Percentiles rank a stretch among this genome's conserved stretches.
These are phyloP conservation scores for Fraxinus floribunda DNA, from an alignment of 305 asterid species.

Conservation along the genomic window DNA sequence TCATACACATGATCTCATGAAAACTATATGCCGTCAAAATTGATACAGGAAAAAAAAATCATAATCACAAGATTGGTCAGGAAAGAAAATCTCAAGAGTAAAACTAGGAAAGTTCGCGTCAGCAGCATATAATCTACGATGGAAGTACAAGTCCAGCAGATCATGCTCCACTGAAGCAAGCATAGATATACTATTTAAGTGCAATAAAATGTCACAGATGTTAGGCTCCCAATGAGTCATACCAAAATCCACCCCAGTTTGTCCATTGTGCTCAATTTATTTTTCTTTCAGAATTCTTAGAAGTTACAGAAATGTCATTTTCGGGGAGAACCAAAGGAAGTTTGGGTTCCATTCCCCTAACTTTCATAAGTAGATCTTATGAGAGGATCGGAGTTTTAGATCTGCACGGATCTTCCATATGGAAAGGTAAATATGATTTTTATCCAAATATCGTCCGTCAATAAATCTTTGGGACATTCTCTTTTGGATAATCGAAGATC, in stretches of 20 bases:
- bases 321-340: not conserved
- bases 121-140: not conserved
- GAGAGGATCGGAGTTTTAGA: not conserved
- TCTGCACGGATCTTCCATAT: not conserved
- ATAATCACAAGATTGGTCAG: not conserved
- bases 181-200: not conserved
- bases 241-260: not conserved
- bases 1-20: not conserved
- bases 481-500: not conserved
- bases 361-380: not conserved
- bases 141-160: not conserved
- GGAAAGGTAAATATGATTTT: not conserved
- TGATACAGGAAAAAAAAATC: not conserved
- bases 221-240: not conserved
- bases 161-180: not conserved
- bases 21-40: not conserved
- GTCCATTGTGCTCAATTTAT: not conserved
- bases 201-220: not conserved
- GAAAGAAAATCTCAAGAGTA: not conserved
- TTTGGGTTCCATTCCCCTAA: not conserved
- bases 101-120: not conserved
- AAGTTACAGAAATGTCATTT: not conserved
- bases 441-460: not conserved
- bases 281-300: not conserved
- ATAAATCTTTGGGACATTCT: not conserved